phyloP scores from a whole-genome alignment of 352 stramenopile genomes.

The Pythium grandisporangium region DNA sequence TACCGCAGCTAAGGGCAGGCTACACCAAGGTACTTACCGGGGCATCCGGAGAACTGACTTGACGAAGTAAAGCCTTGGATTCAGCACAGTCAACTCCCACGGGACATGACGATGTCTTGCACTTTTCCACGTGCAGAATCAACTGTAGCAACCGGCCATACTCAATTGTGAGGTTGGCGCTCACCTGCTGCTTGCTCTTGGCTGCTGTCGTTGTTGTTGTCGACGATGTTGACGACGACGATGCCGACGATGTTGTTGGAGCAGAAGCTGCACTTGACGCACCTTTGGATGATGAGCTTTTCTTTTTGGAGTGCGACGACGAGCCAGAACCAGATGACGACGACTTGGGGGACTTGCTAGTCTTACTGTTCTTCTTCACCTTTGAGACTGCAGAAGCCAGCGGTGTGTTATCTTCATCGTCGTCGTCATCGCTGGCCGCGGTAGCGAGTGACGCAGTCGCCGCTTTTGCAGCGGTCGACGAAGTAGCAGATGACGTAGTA shows the following conservation, averaged over 20 bases:
- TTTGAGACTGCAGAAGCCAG: slow-evolving; percentile 60
- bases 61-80: slow-evolving; percentile 61
- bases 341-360: slow-evolving; percentile 54
- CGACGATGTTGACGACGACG: background rate
- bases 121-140: slow-evolving; percentile 82
- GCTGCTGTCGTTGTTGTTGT: slow-evolving; percentile 3
- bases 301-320: slow-evolving; percentile 16
- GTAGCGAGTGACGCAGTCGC: slow-evolving; percentile 3
- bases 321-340: slow-evolving; percentile 11
- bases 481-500: slow-evolving; percentile 12
- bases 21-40: too few relatives aligned
- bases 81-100: slow-evolving; percentile 72
- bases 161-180: slow-evolving; percentile 37
- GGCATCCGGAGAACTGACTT: slow-evolving; percentile 61
- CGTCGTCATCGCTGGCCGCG: slow-evolving; percentile 21
- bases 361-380: slow-evolving; percentile 46
- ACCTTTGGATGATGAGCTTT: slow-evolving; percentile 19
- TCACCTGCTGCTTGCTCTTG: slow-evolving; percentile 16
- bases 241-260: slow-evolving; percentile 4
- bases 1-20: too few relatives aligned
- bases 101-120: slow-evolving; percentile 39
- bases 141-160: slow-evolving; percentile 80
- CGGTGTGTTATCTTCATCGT: slow-evolving; percentile 70
- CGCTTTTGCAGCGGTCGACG: too few relatives aligned
- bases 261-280: slow-evolving; percentile 9